Evolutionary conservation across 1,284 basidiomycete genomes (phyloP).

Genomic region (Hortiboletus rubellus): DNA sequence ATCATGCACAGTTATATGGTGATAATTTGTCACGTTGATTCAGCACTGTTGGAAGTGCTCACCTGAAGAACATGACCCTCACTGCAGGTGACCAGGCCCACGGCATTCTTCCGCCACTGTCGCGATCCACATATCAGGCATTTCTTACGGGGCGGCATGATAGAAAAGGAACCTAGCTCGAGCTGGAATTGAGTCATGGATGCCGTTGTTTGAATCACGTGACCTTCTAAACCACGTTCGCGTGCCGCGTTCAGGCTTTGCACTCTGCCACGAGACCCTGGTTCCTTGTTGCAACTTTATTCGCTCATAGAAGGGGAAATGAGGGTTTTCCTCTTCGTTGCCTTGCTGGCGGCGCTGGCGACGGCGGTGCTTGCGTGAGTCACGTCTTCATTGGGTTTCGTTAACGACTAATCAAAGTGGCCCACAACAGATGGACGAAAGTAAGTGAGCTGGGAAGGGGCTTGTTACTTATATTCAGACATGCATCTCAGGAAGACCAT

Average conservation of each 20-base stretch:
- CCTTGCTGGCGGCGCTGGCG: conserved; percentile 45
- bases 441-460: conserved; percentile 37
- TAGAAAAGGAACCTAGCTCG: not conserved
- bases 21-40: not conserved
- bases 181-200: not conserved
- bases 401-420: conserved; percentile 2
- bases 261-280: not conserved
- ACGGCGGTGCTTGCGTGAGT: conserved; percentile 51
- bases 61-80: conserved; percentile 82
- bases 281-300: not conserved
- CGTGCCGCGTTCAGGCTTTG: not conserved
- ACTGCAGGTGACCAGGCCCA: conserved; percentile 70
- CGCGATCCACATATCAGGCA: conserved; percentile 73
- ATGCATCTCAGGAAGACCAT: conserved; percentile 70
- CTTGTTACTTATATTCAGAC: conserved; percentile 9
- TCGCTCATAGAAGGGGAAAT: conserved; percentile 28
- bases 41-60: conserved; percentile 9
- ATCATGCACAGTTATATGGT: not conserved
- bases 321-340: conserved; percentile 41
- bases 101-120: conserved; percentile 76
- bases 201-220: conserved; percentile 15
- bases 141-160: conserved; percentile 56
- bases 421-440: conserved; percentile 63
- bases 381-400: not conserved
- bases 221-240: conserved; percentile 1